Conservation (phyloP, 306 rosid species). For the Cicer chorassanicum region DNA sequence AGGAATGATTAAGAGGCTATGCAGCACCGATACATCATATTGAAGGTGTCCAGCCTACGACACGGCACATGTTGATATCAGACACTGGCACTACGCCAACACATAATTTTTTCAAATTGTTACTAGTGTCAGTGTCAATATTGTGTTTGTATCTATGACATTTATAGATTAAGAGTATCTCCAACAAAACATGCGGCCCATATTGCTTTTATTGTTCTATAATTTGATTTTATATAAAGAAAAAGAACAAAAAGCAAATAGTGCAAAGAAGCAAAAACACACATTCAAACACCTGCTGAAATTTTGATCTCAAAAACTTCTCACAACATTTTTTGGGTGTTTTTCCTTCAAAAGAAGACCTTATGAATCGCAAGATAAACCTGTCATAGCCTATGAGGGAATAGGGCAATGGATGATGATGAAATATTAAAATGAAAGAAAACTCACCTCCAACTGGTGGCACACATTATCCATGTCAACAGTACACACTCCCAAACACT, state of each 20-base stretch:
- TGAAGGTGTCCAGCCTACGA: too few relatives aligned
- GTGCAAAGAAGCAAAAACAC: conserved; percentile 17
- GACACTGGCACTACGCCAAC: too few relatives aligned
- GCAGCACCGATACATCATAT: too few relatives aligned
- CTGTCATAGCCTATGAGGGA: neutral
- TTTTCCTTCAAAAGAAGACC: neutral
- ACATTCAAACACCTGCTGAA: neutral
- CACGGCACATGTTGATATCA: too few relatives aligned
- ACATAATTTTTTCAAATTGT: too few relatives aligned
- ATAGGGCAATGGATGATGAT: neutral
- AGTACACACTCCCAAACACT: conserved; percentile 91
- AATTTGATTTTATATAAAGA: conserved; percentile 3
- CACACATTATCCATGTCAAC: conserved; percentile 84
- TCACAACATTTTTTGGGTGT: neutral
- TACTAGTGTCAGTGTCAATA: too few relatives aligned
- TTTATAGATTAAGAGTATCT: neutral
- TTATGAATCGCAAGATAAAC: conserved; percentile 13
- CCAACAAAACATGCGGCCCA: neutral
- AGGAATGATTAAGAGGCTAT: neutral
- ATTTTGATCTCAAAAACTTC: neutral
- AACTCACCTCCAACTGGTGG: conserved; percentile 76
- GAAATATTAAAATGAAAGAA: conserved; percentile 17
- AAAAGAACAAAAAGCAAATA: neutral
- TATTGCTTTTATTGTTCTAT: neutral
- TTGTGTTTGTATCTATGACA: too few relatives aligned